Conservation (phyloP, 163 green algal genomes). For the Scenedesmus sp. region DNA sequence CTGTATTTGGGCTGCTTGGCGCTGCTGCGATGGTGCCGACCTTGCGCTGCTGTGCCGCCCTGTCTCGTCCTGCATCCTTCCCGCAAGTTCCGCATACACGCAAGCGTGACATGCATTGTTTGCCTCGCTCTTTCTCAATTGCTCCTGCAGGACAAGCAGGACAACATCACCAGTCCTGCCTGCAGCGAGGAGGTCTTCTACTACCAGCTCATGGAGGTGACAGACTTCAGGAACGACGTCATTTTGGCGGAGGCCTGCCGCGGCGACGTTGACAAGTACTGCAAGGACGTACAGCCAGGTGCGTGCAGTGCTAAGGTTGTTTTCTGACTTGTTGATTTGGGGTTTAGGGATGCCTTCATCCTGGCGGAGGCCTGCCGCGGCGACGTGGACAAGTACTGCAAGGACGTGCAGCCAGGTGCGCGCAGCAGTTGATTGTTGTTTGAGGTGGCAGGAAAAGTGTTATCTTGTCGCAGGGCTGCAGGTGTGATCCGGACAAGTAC, state of each 20-base stretch:
- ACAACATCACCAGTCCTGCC: conserved; percentile 76
- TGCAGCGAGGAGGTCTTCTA: conserved; percentile 77
- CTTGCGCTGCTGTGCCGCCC: not conserved
- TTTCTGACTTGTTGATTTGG: too few species aligned
- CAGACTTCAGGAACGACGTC: conserved; percentile 82
- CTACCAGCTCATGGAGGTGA: conserved; percentile 85
- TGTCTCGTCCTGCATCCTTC: not conserved
- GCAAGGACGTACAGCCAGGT: conserved; percentile 78
- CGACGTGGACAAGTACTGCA: conserved; percentile 83
- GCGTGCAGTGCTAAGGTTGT: not conserved
- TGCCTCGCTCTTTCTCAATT: conserved; percentile 46
- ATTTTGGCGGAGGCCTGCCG: conserved; percentile 81
- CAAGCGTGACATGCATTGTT: not conserved
- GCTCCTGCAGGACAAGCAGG: conserved; percentile 69
- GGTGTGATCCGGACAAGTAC: conserved; percentile 75
- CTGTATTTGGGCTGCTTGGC: not conserved
- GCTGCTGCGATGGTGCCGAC: not conserved
- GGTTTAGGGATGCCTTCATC: not conserved
- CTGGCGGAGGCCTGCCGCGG: conserved; percentile 77
- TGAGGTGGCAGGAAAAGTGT: not conserved
- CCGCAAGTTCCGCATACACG: not conserved
- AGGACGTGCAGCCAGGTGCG: conserved; percentile 73
- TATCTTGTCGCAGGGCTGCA: conserved; percentile 76
- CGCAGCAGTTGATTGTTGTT: not conserved
- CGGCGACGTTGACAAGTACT: conserved; percentile 79